Percentiles rank a stretch among this genome's conserved stretches.
phyloP scores from a whole-genome alignment of 2,329 filamentous ascomycete genomes.

The Simplicillium sp. region DNA sequence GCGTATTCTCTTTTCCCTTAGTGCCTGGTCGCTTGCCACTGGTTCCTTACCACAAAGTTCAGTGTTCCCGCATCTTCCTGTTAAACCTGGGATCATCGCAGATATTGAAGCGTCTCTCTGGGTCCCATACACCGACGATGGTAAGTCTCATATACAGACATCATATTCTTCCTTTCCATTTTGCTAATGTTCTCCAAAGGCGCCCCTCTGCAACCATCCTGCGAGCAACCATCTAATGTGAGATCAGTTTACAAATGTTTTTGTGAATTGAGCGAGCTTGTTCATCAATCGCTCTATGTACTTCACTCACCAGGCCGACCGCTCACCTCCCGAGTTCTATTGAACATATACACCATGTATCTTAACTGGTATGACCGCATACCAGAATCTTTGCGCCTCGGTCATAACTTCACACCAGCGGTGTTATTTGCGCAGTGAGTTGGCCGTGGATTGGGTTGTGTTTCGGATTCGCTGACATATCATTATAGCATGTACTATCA shows the following conservation, averaged over 20 bases:
- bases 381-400: conserved; percentile 53
- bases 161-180: background rate
- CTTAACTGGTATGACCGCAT: conserved; percentile 63
- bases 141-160: conserved; percentile 29
- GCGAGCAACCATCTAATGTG: conserved; percentile 57
- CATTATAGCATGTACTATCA: conserved; percentile 57
- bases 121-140: conserved; percentile 50
- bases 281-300: conserved; percentile 61
- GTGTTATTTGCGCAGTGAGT: conserved; percentile 67
- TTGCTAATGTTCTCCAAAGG: conserved; percentile 21
- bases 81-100: conserved; percentile 50
- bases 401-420: conserved; percentile 62
- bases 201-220: conserved; percentile 42
- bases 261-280: conserved; percentile 63
- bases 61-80: conserved; percentile 43
- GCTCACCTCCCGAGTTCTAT: conserved; percentile 52
- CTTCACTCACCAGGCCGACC: conserved; percentile 62
- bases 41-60: conserved; percentile 53
- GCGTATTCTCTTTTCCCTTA: conserved; percentile 15
- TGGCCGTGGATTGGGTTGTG: background rate
- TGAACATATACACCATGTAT: conserved; percentile 58
- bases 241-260: conserved; percentile 60
- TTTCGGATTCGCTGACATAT: conserved; percentile 4
- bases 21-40: conserved; percentile 56
- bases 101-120: conserved; percentile 51